Conservation (phyloP, 495 filamentous ascomycete genomes). For the Bombardia bombarda region DNA sequence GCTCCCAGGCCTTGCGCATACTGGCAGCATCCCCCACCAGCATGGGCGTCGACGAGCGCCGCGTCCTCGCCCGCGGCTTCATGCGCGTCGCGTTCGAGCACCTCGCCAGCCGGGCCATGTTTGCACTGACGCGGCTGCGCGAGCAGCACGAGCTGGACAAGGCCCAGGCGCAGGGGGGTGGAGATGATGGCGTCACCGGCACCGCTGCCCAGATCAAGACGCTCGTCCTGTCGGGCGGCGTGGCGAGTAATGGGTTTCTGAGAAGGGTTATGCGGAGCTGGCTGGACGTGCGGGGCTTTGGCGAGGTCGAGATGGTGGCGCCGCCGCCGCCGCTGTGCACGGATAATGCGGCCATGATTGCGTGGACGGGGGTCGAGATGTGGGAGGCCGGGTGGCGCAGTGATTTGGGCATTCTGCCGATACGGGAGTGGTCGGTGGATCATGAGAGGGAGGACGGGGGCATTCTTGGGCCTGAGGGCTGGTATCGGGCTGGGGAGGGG, state of each 20-base stretch:
- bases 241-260: conserved; percentile 76
- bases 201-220: conserved; percentile 29
- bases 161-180: background rate
- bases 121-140: conserved; percentile 43
- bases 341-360: conserved; percentile 98
- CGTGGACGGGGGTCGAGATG: conserved; percentile 92
- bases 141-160: background rate
- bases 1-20: conserved; percentile 20
- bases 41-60: conserved; percentile 41
- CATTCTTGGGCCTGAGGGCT: conserved; percentile 37
- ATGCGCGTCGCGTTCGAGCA: conserved; percentile 89
- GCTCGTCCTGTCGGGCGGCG: conserved; percentile 81
- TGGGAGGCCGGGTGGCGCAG: conserved; percentile 68
- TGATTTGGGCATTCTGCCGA: conserved; percentile 46
- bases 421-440: conserved; percentile 77
- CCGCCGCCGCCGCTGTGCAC: conserved; percentile 75
- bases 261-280: conserved; percentile 54
- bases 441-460: conserved; percentile 43
- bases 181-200: background rate
- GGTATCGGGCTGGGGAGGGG: background rate
- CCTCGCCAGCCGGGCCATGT: conserved; percentile 60
- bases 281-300: conserved; percentile 56
- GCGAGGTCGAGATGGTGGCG: conserved; percentile 53
- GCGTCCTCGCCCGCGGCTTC: conserved; percentile 54
- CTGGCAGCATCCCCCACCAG: conserved; percentile 11